Base-by-base conservation (phyloP, 306 rosid species). In the Acacia melanoxylon region DNA sequence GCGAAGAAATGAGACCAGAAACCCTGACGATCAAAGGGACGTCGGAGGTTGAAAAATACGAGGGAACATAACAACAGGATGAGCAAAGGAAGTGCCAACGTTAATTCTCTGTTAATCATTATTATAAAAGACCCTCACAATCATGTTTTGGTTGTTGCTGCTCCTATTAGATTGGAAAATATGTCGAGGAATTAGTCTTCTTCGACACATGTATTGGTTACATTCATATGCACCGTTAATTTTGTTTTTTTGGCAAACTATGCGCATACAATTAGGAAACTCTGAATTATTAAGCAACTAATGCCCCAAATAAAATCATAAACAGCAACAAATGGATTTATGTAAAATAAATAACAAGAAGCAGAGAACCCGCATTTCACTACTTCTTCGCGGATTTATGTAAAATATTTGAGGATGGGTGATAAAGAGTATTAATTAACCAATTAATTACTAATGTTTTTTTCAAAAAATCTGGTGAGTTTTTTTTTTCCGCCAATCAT, bases 11-110 rank as follows among this genome's bases (percentile, higher is more conserved):
- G 72, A 19, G 92, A 83, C 0, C 81, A 75, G 33, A 90, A 85
- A 68, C 86, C 86, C 27, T 87, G 70, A 10, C 86, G 83, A 75
- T 86, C 87, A 37, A 83, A 79, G 68, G 93, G 91, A 77, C 5
- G 66, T 19, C 67, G 52, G 44, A 89, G 62, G 48, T 83, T 77
- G 83, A 80, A 80, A 29, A 90, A 15, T 4, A 81, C 51, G 7
- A 88, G 11, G 78, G 91, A 70, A 12, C 80, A 79, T 11, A 85
- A 44, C 4, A 90, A 6, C 46, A 93, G 65, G 56, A 86, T 2
- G 58, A 90, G 42, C 67, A 88, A 85, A 63, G 87, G 84, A 27
- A 93, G 58, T 20, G 85, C 83, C 42, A 63, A 87, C 33, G 83
- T 82, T 25, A 88, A 66, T 42, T 92, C 92, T 86, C 51, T 87